These are phyloP conservation scores for Diophrys sp. DNA, from an alignment of 73 alveolate species.

Conservation along the genomic window DNA sequence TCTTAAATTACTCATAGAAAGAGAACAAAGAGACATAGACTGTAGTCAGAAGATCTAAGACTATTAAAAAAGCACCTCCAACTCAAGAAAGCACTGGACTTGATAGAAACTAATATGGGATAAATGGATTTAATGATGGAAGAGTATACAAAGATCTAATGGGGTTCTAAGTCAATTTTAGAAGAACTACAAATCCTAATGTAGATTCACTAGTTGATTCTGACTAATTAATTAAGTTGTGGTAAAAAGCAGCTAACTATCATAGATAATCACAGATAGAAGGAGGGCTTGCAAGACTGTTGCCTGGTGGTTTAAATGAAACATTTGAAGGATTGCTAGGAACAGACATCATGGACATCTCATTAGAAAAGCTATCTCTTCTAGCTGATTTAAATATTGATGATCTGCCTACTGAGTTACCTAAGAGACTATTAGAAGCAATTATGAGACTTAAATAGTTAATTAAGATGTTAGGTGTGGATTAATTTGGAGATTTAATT, in stretches of 20 bases:
- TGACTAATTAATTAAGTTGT: background rate
- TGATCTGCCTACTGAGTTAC: background rate
- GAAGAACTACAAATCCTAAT: background rate
- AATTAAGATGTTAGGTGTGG: background rate
- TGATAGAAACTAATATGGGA: background rate
- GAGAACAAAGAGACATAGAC: background rate
- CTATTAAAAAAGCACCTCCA: background rate
- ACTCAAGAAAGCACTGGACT: background rate
- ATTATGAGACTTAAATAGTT: background rate
- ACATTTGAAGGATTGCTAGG: background rate
- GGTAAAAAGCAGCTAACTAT: background rate
- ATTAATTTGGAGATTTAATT: background rate
- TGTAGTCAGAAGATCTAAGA: background rate
- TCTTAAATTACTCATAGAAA: background rate
- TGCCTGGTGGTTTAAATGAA: background rate
- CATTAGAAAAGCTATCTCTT: background rate
- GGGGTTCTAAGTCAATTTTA: background rate
- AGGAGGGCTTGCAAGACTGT: background rate
- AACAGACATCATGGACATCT: background rate
- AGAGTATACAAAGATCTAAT: background rate
- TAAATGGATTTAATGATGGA: background rate
- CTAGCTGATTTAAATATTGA: background rate
- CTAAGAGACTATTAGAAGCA: background rate
- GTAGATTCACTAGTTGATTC: background rate
- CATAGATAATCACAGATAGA: background rate